A percentile compares a stretch with the other conserved stretches of the same genome.
phyloP scores from a whole-genome alignment of 129 eudicot species.

The Smallanthus sonchifolius region DNA sequence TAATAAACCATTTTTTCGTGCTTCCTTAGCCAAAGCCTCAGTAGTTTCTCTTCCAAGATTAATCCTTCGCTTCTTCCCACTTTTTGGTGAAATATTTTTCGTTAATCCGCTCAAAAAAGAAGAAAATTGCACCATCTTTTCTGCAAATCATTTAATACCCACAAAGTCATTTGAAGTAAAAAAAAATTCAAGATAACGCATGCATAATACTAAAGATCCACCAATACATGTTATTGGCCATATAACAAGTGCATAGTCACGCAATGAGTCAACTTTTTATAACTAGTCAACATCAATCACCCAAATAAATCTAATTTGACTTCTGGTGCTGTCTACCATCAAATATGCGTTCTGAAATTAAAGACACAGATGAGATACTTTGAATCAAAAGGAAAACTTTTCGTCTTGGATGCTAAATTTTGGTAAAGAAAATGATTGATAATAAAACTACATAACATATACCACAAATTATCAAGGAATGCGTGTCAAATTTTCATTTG shows the following conservation, averaged over 20 bases:
- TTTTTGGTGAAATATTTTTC: slow-evolving; percentile 40
- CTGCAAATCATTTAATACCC: slow-evolving; percentile 21
- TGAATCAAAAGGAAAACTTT: background rate
- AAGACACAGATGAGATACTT: background rate
- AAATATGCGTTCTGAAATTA: background rate
- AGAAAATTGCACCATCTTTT: slow-evolving; percentile 76
- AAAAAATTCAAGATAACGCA: background rate
- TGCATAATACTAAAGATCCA: slow-evolving; percentile 4
- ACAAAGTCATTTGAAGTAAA: slow-evolving; percentile 17
- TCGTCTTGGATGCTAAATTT: background rate
- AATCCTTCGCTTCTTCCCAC: slow-evolving; percentile 40
- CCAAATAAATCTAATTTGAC: slow-evolving; percentile 11
- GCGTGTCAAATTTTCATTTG: slow-evolving; percentile 26
- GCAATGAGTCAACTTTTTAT: background rate
- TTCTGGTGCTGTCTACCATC: background rate
- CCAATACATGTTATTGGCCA: slow-evolving; percentile 6
- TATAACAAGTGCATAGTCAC: background rate
- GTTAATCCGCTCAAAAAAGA: slow-evolving; percentile 57
- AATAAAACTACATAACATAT: slow-evolving; percentile 5
- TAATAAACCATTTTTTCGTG: slow-evolving; percentile 55
- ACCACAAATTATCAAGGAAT: slow-evolving; percentile 3
- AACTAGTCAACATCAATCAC: slow-evolving; percentile 8
- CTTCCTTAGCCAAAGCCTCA: slow-evolving; percentile 56
- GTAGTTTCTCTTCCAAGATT: slow-evolving; percentile 63
- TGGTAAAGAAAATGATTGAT: slow-evolving; percentile 3